A percentile compares a stretch with the other conserved stretches of the same genome.
These are phyloP conservation scores for Psophocarpus tetragonolobus DNA, from an alignment of 306 rosid species.

Conservation along the genomic window DNA sequence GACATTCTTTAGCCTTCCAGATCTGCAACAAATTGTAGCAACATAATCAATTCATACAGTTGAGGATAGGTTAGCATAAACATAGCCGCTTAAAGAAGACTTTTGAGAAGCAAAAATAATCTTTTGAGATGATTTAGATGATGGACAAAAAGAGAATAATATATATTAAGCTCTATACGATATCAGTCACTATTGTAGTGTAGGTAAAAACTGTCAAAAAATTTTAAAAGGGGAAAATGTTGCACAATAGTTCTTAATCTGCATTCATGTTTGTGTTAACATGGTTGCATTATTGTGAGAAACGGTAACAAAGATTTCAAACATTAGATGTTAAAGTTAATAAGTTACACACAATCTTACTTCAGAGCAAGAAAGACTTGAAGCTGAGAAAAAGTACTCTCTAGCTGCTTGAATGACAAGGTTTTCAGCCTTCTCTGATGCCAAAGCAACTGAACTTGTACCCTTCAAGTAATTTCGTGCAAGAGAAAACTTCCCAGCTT, in stretches of 20 bases:
- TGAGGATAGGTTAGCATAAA: slow-evolving; percentile 29
- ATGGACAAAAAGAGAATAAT: background rate
- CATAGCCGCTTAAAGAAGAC: slow-evolving; percentile 26
- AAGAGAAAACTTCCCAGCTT: slow-evolving; percentile 97
- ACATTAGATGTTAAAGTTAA: slow-evolving; percentile 20
- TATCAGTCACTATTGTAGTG: slow-evolving; percentile 15
- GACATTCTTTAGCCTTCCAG: slow-evolving; percentile 97
- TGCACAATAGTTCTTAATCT: background rate
- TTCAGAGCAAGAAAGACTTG: slow-evolving; percentile 90
- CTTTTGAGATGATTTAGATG: slow-evolving; percentile 7
- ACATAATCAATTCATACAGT: slow-evolving; percentile 29
- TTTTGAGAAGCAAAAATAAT: slow-evolving; percentile 23
- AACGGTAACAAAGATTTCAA: slow-evolving; percentile 10
- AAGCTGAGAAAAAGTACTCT: slow-evolving; percentile 94
- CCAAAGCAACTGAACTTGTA: slow-evolving; percentile 88
- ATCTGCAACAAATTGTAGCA: slow-evolving; percentile 61
- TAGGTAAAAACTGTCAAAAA: background rate
- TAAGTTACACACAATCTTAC: slow-evolving; percentile 59
- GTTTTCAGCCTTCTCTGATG: slow-evolving; percentile 89
- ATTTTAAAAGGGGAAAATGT: background rate
- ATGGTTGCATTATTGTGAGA: slow-evolving; percentile 1
- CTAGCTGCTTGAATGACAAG: slow-evolving; percentile 99
- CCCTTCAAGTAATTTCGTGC: slow-evolving; percentile 95
- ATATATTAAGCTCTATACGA: background rate
- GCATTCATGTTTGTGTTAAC: slow-evolving; percentile 15